Evolutionary conservation across 495 filamentous ascomycete species (phyloP).

Genomic region (Xylaria venustula): DNA sequence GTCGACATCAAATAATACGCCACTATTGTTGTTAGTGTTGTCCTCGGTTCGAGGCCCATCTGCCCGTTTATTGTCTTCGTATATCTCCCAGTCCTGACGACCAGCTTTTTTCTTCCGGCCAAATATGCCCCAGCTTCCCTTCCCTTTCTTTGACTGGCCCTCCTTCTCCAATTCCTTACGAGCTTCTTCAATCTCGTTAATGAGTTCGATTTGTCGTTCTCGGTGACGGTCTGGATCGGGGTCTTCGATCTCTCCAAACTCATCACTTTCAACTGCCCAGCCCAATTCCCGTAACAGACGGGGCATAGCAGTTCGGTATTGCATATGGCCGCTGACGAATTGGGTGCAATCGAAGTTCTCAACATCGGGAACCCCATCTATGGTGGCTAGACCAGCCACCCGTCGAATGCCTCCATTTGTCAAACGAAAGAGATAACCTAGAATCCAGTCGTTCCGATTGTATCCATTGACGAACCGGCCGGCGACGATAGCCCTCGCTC

Average conservation of each 20-base stretch:
- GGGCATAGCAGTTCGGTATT: slow-evolving; percentile 90
- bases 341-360: slow-evolving; percentile 91
- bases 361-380: slow-evolving; percentile 73
- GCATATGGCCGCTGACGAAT: slow-evolving; percentile 91
- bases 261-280: slow-evolving; percentile 86
- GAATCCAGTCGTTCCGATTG: slow-evolving; percentile 93
- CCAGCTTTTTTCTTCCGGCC: slow-evolving; percentile 70
- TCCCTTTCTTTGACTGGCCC: slow-evolving; percentile 35
- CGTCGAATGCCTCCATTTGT: slow-evolving; percentile 90
- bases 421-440: slow-evolving; percentile 94
- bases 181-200: slow-evolving; percentile 94
- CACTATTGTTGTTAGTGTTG: slow-evolving; percentile 46
- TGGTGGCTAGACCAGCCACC: slow-evolving; percentile 81
- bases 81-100: slow-evolving; percentile 95
- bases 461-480: slow-evolving; percentile 95
- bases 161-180: slow-evolving; percentile 76
- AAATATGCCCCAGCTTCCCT: slow-evolving; percentile 69
- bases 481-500: slow-evolving; percentile 74
- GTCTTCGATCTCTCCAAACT: slow-evolving; percentile 96
- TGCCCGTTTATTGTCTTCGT: slow-evolving; percentile 58
- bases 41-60: slow-evolving; percentile 37
- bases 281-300: slow-evolving; percentile 74
- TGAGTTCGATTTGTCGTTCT: slow-evolving; percentile 85
- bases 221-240: slow-evolving; percentile 92
- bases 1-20: slow-evolving; percentile 91